phyloP scores from a whole-genome alignment of 1,284 basidiomycete species.

The Rhodotorula sp. region DNA sequence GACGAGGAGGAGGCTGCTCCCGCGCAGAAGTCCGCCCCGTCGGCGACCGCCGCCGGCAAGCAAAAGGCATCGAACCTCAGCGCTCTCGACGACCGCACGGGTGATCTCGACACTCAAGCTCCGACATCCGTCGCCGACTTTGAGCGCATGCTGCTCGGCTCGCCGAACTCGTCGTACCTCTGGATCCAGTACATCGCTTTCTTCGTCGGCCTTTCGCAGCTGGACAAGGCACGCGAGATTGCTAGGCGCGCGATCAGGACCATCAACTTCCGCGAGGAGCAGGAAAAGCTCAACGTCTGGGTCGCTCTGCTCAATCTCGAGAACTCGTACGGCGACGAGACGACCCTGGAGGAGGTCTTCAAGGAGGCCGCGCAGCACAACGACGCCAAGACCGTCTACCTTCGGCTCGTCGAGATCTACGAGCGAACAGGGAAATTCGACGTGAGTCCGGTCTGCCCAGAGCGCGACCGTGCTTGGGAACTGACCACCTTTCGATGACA shows the following conservation, averaged over 20 bases:
- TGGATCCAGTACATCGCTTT: conserved; percentile 99
- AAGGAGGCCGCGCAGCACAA: conserved; percentile 87
- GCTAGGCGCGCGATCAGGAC: conserved; percentile 79
- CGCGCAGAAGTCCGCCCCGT: neutral
- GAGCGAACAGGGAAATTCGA: conserved; percentile 78
- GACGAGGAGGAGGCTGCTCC: conserved; percentile 49
- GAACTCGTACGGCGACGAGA: conserved; percentile 85
- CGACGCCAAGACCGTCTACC: conserved; percentile 85
- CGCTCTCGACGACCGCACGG: conserved; percentile 67
- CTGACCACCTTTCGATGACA: conserved; percentile 47
- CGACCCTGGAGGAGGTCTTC: conserved; percentile 74
- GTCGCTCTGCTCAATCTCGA: conserved; percentile 94
- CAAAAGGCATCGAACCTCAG: conserved; percentile 9
- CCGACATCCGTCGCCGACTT: conserved; percentile 93
- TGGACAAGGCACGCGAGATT: conserved; percentile 88
- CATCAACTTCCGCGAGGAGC: conserved; percentile 94
- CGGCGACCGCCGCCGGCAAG: conserved; percentile 57
- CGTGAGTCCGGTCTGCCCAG: conserved; percentile 54
- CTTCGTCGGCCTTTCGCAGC: conserved; percentile 90
- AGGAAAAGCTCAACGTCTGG: conserved; percentile 97
- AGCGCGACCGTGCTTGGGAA: neutral
- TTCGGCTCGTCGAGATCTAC: conserved; percentile 80
- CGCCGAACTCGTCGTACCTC: conserved; percentile 94
- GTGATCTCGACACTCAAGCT: conserved; percentile 74
- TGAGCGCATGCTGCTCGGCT: conserved; percentile 89